phyloP scores from a whole-genome alignment of 768 basidiomycete species.

The Dacryopinax primogenitus region DNA sequence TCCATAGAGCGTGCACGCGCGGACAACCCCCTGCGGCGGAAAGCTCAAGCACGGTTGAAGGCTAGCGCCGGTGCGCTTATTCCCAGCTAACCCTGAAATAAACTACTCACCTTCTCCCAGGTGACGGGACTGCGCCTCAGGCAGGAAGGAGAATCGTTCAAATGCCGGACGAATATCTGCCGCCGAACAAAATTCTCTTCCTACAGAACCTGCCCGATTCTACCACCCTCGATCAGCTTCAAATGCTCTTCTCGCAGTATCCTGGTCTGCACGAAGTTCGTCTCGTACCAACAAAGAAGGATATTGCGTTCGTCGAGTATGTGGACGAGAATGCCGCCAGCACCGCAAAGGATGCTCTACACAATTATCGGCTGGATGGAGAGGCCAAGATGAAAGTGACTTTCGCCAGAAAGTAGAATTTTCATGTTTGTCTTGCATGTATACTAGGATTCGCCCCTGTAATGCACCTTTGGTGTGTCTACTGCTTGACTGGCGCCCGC shows the following conservation, averaged over 20 bases:
- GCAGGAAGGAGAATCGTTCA: slow-evolving; percentile 75
- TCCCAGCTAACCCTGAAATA: slow-evolving; percentile 4
- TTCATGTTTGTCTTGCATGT: neutral
- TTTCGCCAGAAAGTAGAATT: slow-evolving; percentile 19
- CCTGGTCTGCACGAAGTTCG: slow-evolving; percentile 94
- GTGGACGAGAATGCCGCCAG: slow-evolving; percentile 83
- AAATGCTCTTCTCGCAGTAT: slow-evolving; percentile 81
- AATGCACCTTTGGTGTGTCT: neutral
- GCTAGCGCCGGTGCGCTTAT: slow-evolving; percentile 59
- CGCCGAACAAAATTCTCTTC: slow-evolving; percentile 98
- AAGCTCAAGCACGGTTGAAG: slow-evolving; percentile 66
- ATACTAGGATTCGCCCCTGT: neutral
- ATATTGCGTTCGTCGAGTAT: slow-evolving; percentile 98
- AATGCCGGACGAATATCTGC: slow-evolving; percentile 99
- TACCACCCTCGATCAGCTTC: slow-evolving; percentile 84
- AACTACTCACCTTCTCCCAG: slow-evolving; percentile 13
- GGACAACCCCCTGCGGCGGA: slow-evolving; percentile 80
- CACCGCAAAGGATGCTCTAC: slow-evolving; percentile 86
- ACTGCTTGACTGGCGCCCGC: neutral
- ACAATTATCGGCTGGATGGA: slow-evolving; percentile 95
- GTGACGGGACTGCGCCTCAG: slow-evolving; percentile 45
- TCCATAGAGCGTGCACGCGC: slow-evolving; percentile 60
- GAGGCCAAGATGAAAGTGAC: slow-evolving; percentile 95
- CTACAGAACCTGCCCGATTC: slow-evolving; percentile 89
- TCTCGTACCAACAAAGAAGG: slow-evolving; percentile 92